Conservation (phyloP, 2,329 filamentous ascomycete genomes). For the Phyllosticta capitalensis region DNA sequence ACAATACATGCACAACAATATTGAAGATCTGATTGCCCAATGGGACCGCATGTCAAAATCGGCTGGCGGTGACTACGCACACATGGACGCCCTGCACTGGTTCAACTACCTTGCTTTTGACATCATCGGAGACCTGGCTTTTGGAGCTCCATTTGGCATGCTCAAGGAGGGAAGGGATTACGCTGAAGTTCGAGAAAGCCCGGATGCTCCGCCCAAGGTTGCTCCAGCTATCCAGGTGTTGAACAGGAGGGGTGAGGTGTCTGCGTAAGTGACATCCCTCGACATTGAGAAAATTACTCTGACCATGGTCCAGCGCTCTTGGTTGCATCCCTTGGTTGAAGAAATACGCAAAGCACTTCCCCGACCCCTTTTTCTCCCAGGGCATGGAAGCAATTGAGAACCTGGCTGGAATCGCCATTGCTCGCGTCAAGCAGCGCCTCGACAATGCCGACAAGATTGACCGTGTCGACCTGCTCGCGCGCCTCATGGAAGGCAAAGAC, state of each 20-base stretch:
- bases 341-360: constrained; percentile 70
- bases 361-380: constrained; percentile 70
- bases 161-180: constrained; percentile 65
- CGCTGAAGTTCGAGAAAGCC: constrained; percentile 59
- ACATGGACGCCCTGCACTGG: constrained; percentile 68
- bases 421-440: constrained; percentile 65
- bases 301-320: constrained; percentile 42
- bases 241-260: constrained; percentile 81
- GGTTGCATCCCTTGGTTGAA: constrained; percentile 66
- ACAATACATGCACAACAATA: constrained; percentile 75
- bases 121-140: constrained; percentile 56
- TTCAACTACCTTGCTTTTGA: constrained; percentile 61
- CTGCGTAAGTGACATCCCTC: constrained; percentile 39
- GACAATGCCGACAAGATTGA: constrained; percentile 54
- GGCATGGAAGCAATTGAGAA: constrained; percentile 68
- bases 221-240: constrained; percentile 78
- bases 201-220: constrained; percentile 54
- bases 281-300: background rate
- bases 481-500: constrained; percentile 79
- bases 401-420: constrained; percentile 79
- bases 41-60: constrained; percentile 57
- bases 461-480: constrained; percentile 70
- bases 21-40: constrained; percentile 62
- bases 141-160: constrained; percentile 77
- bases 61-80: constrained; percentile 46